Percentiles rank a stretch among this genome's conserved stretches.
Conservation (phyloP, 495 filamentous ascomycete genomes). For the Neurospora sp. region DNA sequence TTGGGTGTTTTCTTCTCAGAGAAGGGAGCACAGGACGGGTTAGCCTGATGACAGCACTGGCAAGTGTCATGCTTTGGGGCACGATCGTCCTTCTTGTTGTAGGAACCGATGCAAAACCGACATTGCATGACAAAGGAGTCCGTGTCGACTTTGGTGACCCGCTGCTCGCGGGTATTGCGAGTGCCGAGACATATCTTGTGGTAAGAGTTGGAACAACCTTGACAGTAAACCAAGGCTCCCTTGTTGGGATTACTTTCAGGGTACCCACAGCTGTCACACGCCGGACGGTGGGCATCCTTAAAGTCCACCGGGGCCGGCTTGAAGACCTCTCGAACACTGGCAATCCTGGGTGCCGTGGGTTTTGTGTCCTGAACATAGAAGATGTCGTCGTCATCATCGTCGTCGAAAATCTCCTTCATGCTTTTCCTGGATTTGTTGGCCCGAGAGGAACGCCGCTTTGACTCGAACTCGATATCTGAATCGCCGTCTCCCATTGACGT, state of each 20-base stretch:
- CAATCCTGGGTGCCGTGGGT: slow-evolving; percentile 38
- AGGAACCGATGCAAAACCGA: slow-evolving; percentile 62
- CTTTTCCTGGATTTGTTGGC: slow-evolving; percentile 35
- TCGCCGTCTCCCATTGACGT: slow-evolving; percentile 5
- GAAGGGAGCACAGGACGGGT: slow-evolving; percentile 59
- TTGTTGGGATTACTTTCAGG: slow-evolving; percentile 41
- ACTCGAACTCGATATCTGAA: slow-evolving; percentile 37
- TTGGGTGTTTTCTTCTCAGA: slow-evolving; percentile 53
- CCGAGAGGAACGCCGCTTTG: slow-evolving; percentile 43
- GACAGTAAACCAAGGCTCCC: slow-evolving; percentile 68
- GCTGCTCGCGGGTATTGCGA: slow-evolving; percentile 66
- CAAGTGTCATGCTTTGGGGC: slow-evolving; percentile 64
- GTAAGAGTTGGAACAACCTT: slow-evolving; percentile 77
- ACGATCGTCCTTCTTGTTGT: slow-evolving; percentile 53
- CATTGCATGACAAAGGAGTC: slow-evolving; percentile 85
- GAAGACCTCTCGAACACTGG: slow-evolving; percentile 62
- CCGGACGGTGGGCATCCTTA: slow-evolving; percentile 50
- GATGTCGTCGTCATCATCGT: slow-evolving; percentile 45
- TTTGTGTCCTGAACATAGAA: slow-evolving; percentile 50
- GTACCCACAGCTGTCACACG: slow-evolving; percentile 62
- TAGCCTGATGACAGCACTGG: slow-evolving; percentile 50
- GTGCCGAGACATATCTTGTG: slow-evolving; percentile 73
- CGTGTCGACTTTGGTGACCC: slow-evolving; percentile 80
- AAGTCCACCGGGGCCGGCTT: slow-evolving; percentile 49
- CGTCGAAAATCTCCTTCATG: slow-evolving; percentile 52